These are phyloP conservation scores for Phytopythium chamaehyphon DNA, from an alignment of 352 stramenopile genomes.

Conservation along the genomic window DNA sequence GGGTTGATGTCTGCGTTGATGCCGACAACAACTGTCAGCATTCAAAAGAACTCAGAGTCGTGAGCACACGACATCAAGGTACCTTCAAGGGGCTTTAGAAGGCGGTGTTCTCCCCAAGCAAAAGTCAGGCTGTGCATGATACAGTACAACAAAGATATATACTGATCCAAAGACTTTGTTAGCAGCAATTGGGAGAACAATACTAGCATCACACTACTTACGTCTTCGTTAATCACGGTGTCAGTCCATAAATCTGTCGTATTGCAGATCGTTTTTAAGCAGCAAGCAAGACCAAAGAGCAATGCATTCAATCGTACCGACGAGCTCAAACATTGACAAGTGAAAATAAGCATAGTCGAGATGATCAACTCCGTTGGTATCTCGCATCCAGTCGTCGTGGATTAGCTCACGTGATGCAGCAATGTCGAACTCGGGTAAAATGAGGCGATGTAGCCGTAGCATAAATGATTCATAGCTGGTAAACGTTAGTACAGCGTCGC, in stretches of 20 bases:
- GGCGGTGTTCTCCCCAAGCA: conserved; percentile 31
- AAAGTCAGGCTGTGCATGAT: conserved; percentile 71
- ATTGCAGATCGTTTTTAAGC: background rate
- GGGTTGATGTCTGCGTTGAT: conserved; percentile 36
- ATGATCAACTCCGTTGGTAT: conserved; percentile 38
- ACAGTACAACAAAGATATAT: conserved; percentile 75
- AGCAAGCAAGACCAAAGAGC: too few species aligned
- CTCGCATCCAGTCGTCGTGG: conserved; percentile 64
- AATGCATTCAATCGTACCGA: conserved; percentile 24
- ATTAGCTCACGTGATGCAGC: conserved; percentile 56
- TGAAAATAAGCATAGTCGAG: conserved; percentile 76
- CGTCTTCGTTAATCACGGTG: conserved; percentile 56
- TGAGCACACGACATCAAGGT: background rate
- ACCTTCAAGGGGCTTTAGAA: conserved; percentile 56
- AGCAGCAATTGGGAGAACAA: background rate
- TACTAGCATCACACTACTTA: conserved; percentile 17
- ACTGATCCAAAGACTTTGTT: conserved; percentile 21
- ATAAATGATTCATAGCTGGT: conserved; percentile 65
- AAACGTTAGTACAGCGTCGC: conserved; percentile 24
- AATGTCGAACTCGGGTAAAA: conserved; percentile 74
- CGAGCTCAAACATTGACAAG: conserved; percentile 81
- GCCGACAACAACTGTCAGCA: background rate
- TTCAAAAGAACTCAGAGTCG: background rate
- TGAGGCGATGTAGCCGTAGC: conserved; percentile 69
- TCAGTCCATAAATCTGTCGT: conserved; percentile 62